phyloP scores from a whole-genome alignment of 208 protist genomes.

The Strigomonas galati region DNA sequence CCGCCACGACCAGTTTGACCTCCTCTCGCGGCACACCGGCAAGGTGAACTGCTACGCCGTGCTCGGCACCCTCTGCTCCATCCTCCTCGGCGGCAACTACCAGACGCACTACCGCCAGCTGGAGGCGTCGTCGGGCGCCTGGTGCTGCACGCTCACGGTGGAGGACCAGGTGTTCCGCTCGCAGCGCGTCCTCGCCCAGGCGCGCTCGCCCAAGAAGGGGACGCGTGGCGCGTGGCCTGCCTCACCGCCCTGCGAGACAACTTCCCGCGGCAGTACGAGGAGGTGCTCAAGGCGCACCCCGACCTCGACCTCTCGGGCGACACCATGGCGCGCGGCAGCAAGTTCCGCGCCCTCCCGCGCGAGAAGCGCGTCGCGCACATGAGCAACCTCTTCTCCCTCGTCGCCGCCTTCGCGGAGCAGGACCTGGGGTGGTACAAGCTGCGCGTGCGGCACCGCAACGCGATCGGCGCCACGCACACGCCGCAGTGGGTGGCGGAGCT shows the following conservation, averaged over 20 bases:
- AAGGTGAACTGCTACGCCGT: conserved; percentile 84
- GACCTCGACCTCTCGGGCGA: conserved; percentile 80
- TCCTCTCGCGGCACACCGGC: conserved; percentile 65
- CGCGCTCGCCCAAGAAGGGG: conserved; percentile 57
- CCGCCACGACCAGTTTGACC: conserved; percentile 65
- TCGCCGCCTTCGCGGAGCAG: conserved; percentile 76
- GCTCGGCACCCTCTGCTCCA: conserved; percentile 73
- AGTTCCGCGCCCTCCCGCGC: conserved; percentile 72
- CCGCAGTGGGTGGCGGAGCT: conserved; percentile 87
- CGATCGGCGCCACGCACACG: conserved; percentile 54
- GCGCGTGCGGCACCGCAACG: conserved; percentile 75
- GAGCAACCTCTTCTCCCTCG: conserved; percentile 51
- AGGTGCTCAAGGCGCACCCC: conserved; percentile 55
- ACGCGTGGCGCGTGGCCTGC: conserved; percentile 79
- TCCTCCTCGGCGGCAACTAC: conserved; percentile 74
- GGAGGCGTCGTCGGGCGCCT: conserved; percentile 37
- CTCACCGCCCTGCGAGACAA: conserved; percentile 76
- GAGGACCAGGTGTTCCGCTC: conserved; percentile 42
- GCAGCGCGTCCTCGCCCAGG: conserved; percentile 54
- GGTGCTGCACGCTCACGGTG: conserved; percentile 59
- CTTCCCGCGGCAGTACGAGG: conserved; percentile 76
- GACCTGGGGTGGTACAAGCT: conserved; percentile 84
- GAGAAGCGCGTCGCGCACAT: conserved; percentile 86
- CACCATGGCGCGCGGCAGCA: conserved; percentile 51
- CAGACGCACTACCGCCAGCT: conserved; percentile 52